phyloP scores from a whole-genome alignment of 2,329 filamentous ascomycete genomes.

The Myriangium duriaei region DNA sequence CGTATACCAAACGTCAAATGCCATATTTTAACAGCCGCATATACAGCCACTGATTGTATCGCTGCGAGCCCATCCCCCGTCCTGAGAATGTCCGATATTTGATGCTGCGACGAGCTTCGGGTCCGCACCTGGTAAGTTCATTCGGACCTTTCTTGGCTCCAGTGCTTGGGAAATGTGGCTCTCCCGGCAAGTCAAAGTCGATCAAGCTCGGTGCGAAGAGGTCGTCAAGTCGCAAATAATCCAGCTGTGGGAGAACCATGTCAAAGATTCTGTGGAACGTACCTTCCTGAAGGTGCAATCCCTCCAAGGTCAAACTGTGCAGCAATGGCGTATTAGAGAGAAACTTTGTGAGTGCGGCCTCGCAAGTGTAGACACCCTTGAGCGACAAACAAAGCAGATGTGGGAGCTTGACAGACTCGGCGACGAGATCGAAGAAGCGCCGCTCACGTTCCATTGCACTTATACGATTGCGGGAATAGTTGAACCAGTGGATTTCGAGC shows the following conservation, averaged over 20 bases:
- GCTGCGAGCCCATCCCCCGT: neutral
- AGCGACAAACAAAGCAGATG: neutral
- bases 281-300: neutral
- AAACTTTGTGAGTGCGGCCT: neutral
- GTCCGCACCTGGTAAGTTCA: neutral
- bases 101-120: neutral
- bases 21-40: no score
- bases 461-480: neutral
- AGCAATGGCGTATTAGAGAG: neutral
- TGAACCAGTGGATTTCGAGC: neutral
- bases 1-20: no score
- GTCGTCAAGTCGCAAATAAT: neutral
- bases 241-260: neutral
- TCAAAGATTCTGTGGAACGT: neutral
- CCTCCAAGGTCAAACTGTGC: neutral
- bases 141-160: neutral
- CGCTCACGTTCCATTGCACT: neutral
- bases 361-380: neutral
- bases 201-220: neutral
- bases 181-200: neutral
- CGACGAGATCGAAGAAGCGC: neutral
- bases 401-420: neutral
- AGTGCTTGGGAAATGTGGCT: neutral
- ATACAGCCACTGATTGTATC: no score
- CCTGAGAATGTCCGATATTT: neutral